phyloP scores from a whole-genome alignment of 345 rosid species.

The Eucalyptus caleyi region DNA sequence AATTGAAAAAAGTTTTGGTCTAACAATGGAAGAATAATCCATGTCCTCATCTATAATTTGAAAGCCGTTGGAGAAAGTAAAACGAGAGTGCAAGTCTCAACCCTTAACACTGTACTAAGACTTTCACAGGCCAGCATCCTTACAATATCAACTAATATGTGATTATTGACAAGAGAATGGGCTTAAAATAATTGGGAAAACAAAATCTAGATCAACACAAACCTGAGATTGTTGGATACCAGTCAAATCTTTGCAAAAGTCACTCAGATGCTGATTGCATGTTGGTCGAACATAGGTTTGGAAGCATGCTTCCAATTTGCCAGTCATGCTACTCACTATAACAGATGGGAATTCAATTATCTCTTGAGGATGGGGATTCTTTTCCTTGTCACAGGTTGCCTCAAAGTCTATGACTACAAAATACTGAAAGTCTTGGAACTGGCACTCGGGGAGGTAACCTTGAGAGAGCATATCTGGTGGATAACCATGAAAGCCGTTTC shows the following conservation, averaged over 20 bases:
- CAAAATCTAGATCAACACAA: not conserved
- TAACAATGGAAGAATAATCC: not conserved
- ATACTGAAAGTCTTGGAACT: slow-evolving; percentile 40
- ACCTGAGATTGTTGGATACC: slow-evolving; percentile 45
- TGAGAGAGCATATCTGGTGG: slow-evolving; percentile 19
- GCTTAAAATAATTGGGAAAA: not conserved
- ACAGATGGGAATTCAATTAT: slow-evolving; percentile 42
- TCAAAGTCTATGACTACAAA: slow-evolving; percentile 39
- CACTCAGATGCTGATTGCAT: slow-evolving; percentile 25
- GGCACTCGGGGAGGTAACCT: slow-evolving; percentile 21
- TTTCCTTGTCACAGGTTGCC: slow-evolving; percentile 38
- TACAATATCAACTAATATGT: not conserved
- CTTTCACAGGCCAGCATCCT: not conserved
- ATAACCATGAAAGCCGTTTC: slow-evolving; percentile 22
- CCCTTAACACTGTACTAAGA: not conserved
- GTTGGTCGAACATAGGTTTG: slow-evolving; percentile 41
- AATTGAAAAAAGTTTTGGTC: not conserved
- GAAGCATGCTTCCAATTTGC: slow-evolving; percentile 31
- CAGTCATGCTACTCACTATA: slow-evolving; percentile 29
- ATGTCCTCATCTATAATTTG: not conserved
- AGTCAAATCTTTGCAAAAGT: slow-evolving; percentile 37
- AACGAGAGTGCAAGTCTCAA: not conserved
- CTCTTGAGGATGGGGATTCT: slow-evolving; percentile 41
- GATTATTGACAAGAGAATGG: not conserved
- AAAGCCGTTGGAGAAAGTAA: not conserved